Evolutionary conservation across 768 basidiomycete genomes (phyloP).

Genomic region (Boletus sp.): DNA sequence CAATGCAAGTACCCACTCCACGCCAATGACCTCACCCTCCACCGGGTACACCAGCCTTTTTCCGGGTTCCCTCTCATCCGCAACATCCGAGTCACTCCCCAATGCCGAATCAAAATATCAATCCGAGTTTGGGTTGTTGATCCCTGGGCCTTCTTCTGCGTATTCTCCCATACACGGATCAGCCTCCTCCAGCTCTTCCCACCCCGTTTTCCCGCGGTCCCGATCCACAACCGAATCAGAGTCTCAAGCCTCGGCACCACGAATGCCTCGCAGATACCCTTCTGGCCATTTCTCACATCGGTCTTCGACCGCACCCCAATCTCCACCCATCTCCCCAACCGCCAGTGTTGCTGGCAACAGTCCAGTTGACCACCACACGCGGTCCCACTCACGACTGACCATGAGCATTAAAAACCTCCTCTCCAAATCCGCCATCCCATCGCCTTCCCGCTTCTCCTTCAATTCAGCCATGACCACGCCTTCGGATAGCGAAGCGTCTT

Average conservation of each 20-base stretch:
- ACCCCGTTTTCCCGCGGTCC: slow-evolving; percentile 12
- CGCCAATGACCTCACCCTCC: slow-evolving; percentile 26
- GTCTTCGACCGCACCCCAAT: slow-evolving; percentile 17
- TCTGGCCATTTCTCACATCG: slow-evolving; percentile 5
- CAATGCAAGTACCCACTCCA: slow-evolving; percentile 20
- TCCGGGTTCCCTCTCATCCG: slow-evolving; percentile 20
- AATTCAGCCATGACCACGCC: slow-evolving; percentile 10
- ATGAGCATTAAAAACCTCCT: slow-evolving; percentile 36
- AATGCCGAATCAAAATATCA: slow-evolving; percentile 8
- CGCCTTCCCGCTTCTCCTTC: slow-evolving; percentile 22
- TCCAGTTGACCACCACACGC: slow-evolving; percentile 7
- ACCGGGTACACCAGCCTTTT: slow-evolving; percentile 21
- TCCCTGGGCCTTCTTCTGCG: not conserved
- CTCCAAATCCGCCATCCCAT: slow-evolving; percentile 29
- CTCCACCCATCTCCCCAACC: not conserved
- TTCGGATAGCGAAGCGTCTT: slow-evolving; percentile 9
- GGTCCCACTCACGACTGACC: slow-evolving; percentile 19
- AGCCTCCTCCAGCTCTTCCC: slow-evolving; percentile 13
- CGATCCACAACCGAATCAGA: slow-evolving; percentile 22
- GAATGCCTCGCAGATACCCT: not conserved
- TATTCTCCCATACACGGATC: slow-evolving; percentile 16
- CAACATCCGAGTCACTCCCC: slow-evolving; percentile 24
- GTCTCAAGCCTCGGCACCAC: slow-evolving; percentile 3
- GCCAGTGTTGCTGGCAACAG: not conserved
- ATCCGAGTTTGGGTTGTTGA: slow-evolving; percentile 18